These are phyloP conservation scores for Beauveria australis DNA, from an alignment of 2,329 filamentous ascomycete species.

Conservation along the genomic window DNA sequence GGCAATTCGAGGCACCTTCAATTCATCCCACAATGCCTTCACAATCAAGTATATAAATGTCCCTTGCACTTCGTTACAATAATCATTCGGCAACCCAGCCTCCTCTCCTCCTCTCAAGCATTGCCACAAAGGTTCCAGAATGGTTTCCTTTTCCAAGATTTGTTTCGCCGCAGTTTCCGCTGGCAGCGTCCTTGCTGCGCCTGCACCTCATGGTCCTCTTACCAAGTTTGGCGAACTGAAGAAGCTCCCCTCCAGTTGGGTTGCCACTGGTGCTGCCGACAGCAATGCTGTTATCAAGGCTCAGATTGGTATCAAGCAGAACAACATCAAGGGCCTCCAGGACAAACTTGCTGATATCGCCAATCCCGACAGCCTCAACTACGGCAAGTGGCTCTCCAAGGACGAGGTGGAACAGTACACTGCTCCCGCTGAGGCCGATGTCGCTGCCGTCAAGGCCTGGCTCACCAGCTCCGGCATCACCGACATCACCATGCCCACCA, in stretches of 20 bases:
- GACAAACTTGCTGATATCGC: conserved; percentile 18
- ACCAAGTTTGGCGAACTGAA: conserved; percentile 8
- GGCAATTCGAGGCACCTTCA: not conserved
- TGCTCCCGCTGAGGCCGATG: conserved; percentile 16
- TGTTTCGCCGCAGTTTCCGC: conserved; percentile 5
- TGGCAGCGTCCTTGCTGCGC: conserved; percentile 3
- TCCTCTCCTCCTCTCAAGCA: not conserved
- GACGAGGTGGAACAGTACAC: conserved; percentile 19
- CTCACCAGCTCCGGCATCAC: conserved; percentile 12
- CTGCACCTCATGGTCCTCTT: conserved; percentile 1
- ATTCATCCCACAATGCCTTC: not conserved
- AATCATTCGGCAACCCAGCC: not conserved
- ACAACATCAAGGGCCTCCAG: conserved; percentile 19
- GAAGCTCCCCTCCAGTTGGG: conserved; percentile 1
- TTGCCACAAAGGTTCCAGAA: not conserved
- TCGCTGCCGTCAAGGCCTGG: conserved; percentile 18
- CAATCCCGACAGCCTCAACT: conserved; percentile 19
- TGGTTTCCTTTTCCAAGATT: conserved; percentile 12
- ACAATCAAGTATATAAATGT: not conserved
- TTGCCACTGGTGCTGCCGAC: conserved; percentile 1
- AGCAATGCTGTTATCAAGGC: conserved; percentile 5
- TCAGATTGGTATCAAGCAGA: conserved; percentile 12
- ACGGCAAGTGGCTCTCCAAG: conserved; percentile 19
- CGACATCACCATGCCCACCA: conserved; percentile 7
- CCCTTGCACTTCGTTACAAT: not conserved